These are phyloP conservation scores for Toxoplasma gondii DNA, from an alignment of 169 alveolate species.

Conservation along the genomic window DNA sequence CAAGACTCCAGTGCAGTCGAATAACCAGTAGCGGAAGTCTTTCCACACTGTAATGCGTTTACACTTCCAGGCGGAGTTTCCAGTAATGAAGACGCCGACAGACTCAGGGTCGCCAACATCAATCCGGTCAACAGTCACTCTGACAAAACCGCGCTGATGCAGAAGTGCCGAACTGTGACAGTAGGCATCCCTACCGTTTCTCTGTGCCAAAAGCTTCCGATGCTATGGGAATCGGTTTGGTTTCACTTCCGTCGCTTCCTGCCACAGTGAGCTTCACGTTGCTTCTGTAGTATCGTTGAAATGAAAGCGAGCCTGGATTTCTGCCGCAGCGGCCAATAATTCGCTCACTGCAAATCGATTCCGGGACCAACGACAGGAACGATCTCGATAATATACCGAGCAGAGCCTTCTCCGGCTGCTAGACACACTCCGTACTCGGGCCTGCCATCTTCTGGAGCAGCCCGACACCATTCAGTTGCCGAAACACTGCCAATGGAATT, in stretches of 20 bases:
- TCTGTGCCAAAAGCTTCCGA: conserved; percentile 80
- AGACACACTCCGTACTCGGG: conserved; percentile 89
- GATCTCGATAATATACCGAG: conserved; percentile 85
- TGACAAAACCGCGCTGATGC: not conserved
- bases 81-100: conserved; percentile 78
- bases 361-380: conserved; percentile 82
- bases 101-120: conserved; percentile 86
- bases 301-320: not conserved
- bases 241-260: conserved; percentile 79
- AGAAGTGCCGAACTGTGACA: conserved; percentile 56
- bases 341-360: conserved; percentile 73
- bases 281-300: conserved; percentile 67
- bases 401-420: conserved; percentile 78
- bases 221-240: conserved; percentile 81
- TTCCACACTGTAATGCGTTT: conserved; percentile 84
- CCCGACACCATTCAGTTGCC: conserved; percentile 87
- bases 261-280: conserved; percentile 70
- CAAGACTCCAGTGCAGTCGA: conserved; percentile 83
- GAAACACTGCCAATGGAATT: not conserved
- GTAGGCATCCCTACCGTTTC: conserved; percentile 64
- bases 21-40: conserved; percentile 87
- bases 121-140: conserved; percentile 74
- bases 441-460: conserved; percentile 84
- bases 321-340: not conserved
- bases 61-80: conserved; percentile 85